These are phyloP conservation scores for Clarireedia paspali DNA, from an alignment of 2,329 filamentous ascomycete species.

Conservation along the genomic window DNA sequence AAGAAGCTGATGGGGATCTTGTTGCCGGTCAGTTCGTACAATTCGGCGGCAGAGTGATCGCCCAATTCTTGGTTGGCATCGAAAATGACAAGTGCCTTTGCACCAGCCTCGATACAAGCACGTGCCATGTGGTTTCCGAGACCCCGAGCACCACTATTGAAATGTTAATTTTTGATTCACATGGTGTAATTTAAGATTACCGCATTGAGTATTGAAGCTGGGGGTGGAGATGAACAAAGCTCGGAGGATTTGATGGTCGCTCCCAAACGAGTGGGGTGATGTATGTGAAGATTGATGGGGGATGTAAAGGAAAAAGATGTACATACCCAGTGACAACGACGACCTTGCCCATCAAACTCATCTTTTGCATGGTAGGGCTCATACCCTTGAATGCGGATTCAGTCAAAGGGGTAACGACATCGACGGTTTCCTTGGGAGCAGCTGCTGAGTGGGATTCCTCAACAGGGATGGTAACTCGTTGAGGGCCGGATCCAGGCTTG, in stretches of 20 bases:
- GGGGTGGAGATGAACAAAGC: background rate
- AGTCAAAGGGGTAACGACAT: conserved; percentile 38
- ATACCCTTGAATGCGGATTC: conserved; percentile 47
- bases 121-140: conserved; percentile 74
- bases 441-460: conserved; percentile 12
- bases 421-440: conserved; percentile 6
- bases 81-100: conserved; percentile 66
- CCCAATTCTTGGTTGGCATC: conserved; percentile 71
- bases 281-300: no score
- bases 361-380: conserved; percentile 59
- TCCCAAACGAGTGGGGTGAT: no score
- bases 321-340: conserved; percentile 64
- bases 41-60: conserved; percentile 59
- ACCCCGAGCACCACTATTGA: conserved; percentile 60
- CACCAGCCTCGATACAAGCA: conserved; percentile 68
- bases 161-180: background rate
- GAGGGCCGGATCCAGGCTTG: conserved; percentile 8
- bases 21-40: conserved; percentile 60
- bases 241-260: background rate
- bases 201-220: background rate
- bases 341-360: conserved; percentile 62
- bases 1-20: conserved; percentile 64
- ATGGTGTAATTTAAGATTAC: background rate
- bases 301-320: no score
- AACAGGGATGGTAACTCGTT: conserved; percentile 22